A percentile compares a stretch with the other conserved stretches of the same genome.
Evolutionary conservation across 345 rosid species (phyloP).

Genomic region (Cardamine resedifolia): DNA sequence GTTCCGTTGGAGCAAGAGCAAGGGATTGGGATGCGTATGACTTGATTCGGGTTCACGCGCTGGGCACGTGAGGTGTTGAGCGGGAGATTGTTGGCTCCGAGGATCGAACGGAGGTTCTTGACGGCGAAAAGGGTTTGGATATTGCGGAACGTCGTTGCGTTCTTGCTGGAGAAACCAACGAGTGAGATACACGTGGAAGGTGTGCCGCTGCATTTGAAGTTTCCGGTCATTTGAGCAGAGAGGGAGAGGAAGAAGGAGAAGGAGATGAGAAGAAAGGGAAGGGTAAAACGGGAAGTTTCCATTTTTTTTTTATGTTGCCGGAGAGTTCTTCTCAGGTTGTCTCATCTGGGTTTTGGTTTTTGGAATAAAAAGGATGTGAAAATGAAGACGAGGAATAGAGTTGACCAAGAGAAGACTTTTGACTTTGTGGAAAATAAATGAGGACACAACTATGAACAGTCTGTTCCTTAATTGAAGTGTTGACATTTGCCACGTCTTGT

Average conservation of each 20-base stretch:
- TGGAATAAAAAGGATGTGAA: background rate
- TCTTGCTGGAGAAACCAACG: constrained; percentile 53
- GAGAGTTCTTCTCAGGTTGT: background rate
- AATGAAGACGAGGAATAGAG: background rate
- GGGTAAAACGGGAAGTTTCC: constrained; percentile 26
- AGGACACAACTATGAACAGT: constrained; percentile 16
- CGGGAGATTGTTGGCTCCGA: constrained; percentile 59
- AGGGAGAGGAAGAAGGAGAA: constrained; percentile 29
- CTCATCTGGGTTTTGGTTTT: background rate
- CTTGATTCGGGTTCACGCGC: constrained; percentile 19
- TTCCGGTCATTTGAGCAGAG: constrained; percentile 37
- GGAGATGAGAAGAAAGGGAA: constrained; percentile 1
- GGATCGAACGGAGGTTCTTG: constrained; percentile 41
- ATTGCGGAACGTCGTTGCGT: constrained; percentile 46
- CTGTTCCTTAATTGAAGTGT: background rate
- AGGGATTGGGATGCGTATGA: constrained; percentile 54
- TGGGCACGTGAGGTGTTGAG: constrained; percentile 36
- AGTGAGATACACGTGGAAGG: constrained; percentile 41
- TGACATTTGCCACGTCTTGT: constrained; percentile 2
- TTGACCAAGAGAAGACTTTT: constrained; percentile 15
- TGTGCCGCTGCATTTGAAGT: constrained; percentile 54
- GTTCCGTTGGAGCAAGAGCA: constrained; percentile 60
- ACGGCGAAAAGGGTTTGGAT: constrained; percentile 56
- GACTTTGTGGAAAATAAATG: background rate
- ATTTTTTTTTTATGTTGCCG: constrained; percentile 9